Base-by-base conservation (phyloP, 345 rosid species). In the Rhodamnia rubescens region DNA sequence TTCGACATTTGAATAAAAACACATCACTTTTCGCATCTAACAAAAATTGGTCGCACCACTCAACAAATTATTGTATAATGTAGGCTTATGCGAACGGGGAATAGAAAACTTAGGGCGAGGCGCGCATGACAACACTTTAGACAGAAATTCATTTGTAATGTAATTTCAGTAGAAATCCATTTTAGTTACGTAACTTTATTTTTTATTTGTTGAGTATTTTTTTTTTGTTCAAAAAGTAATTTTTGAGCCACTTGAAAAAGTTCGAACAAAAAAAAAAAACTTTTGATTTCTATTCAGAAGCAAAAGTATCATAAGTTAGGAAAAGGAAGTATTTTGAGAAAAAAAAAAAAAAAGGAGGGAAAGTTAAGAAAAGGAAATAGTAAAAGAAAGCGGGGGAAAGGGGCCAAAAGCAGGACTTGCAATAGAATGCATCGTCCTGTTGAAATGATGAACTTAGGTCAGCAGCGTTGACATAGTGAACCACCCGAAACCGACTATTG, bases 391-490 rank as follows among this genome's bases (percentile, higher is more conserved):
- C 0, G 74, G 32, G 29, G 18, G 69, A 1, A 21, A 42, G 9
- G 47, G 24, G 78, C 78, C 78, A 36, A 36, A 61, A 82, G 15
- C 8, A 29, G 81, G 56, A 51, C 47, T 42, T 3, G 47, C 81
- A 75, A 80, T 83, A 75, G 69, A 53, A 36, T 29, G 36, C 47
- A 29, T 27, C 40, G 36, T n/a, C 57, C 36, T 82, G 84, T 82
- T 36, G 84, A 82, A 0, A 82, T 82, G 84, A 82, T 82, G 84
- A 82, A 51, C 36, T 49, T 87, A 81, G 54, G 92, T 89, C 90
- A 89, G 88, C 87, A 84, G 84, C 74, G 86, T 85, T 85, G 90
- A 86, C 89, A 86, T 52, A 81, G 59, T 59, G 84, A 47, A 18
- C 55, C 51, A 59, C 81, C n/a, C 22, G n/a, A 29, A 26, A n/a